Conservation (phyloP, 371 early-diverging fungal species). For the Quaeritorhiza haematococci region DNA sequence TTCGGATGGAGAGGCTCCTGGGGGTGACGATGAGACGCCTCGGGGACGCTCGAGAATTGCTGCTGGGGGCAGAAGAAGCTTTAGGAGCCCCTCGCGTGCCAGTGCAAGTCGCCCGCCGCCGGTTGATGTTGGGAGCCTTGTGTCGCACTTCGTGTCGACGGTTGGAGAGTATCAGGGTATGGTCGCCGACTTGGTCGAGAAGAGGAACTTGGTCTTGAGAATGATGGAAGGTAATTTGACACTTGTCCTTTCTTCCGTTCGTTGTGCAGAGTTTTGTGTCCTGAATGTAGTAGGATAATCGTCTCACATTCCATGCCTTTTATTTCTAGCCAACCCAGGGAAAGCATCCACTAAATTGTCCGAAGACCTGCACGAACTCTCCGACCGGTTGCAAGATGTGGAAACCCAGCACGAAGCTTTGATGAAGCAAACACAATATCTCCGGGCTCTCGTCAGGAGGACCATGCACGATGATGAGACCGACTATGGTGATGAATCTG, state of each 20-base stretch:
- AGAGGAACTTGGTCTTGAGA: neutral
- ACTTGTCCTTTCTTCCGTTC: too few relatives aligned
- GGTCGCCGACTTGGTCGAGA: slow-evolving; percentile 7
- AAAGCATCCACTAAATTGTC: too few relatives aligned
- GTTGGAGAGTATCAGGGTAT: slow-evolving; percentile 10
- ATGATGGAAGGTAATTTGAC: neutral
- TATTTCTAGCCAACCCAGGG: too few relatives aligned
- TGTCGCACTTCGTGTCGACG: slow-evolving; percentile 3
- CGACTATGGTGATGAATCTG: too few relatives aligned
- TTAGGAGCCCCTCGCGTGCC: neutral
- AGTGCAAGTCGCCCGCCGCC: neutral
- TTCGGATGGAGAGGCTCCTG: neutral
- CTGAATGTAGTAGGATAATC: too few relatives aligned
- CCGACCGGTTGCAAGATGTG: slow-evolving; percentile 3
- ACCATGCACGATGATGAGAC: neutral
- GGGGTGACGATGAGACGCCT: neutral
- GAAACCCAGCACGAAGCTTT: slow-evolving; percentile 12
- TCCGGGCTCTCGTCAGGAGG: neutral
- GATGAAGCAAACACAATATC: neutral
- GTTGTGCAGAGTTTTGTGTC: too few relatives aligned
- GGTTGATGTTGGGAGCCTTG: neutral
- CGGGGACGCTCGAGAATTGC: neutral
- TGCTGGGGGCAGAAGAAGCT: neutral
- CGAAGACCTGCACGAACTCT: slow-evolving; percentile 1
- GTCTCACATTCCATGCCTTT: too few relatives aligned